phyloP scores from a whole-genome alignment of 2,329 filamentous ascomycete genomes.

The Aureobasidium sp. region DNA sequence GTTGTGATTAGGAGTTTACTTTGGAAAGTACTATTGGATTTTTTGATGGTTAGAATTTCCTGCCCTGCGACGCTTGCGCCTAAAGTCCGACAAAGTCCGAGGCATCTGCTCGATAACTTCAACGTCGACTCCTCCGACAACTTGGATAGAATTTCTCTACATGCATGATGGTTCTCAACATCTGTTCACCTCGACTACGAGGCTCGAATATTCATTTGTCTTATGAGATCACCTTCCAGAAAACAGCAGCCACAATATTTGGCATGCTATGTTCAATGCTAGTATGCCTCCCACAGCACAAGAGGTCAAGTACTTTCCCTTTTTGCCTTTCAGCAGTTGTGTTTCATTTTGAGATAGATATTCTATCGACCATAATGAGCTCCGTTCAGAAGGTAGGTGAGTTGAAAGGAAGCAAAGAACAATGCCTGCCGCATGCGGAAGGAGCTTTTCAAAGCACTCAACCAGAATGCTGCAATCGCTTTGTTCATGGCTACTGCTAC shows the following conservation, averaged over 20 bases:
- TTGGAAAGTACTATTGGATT: not conserved
- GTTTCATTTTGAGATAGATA: not conserved
- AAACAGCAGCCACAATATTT: too few relatives aligned
- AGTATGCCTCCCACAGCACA: not conserved
- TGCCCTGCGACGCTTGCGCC: not conserved
- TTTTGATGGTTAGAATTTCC: constrained; percentile 6
- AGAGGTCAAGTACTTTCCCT: not conserved
- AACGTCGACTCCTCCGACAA: not conserved
- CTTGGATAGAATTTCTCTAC: not conserved
- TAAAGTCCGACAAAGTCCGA: not conserved
- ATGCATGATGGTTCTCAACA: too few relatives aligned
- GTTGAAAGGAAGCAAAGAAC: not conserved
- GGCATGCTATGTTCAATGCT: not conserved
- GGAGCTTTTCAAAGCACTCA: not conserved
- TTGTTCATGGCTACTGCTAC: not conserved
- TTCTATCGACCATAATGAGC: too few relatives aligned
- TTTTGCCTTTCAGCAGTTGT: too few relatives aligned
- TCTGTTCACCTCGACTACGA: too few relatives aligned
- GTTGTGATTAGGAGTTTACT: too few relatives aligned
- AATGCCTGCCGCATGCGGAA: not conserved
- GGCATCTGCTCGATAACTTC: not conserved
- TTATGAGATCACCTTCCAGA: too few relatives aligned
- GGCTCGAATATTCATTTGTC: too few relatives aligned
- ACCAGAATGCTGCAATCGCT: not conserved
- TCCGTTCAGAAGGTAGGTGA: not conserved